Conservation (phyloP, 805 yeast species). For the Priceomyces fermenticarens region DNA sequence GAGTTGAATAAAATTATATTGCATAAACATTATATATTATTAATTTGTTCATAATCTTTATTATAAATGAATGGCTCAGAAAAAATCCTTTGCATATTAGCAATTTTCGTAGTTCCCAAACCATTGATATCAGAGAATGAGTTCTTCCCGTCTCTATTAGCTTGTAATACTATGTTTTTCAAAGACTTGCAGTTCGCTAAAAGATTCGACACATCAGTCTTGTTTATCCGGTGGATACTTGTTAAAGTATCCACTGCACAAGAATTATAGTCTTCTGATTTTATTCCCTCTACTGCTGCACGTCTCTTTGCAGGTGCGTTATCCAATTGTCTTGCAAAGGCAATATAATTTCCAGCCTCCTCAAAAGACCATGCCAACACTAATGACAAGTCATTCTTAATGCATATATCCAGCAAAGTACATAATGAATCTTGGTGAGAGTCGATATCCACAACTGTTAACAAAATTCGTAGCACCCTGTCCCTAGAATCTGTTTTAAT, state of each 20-base stretch:
- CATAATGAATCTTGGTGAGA: conserved; percentile 49
- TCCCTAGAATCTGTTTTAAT: conserved; percentile 27
- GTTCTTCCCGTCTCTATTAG: conserved; percentile 22
- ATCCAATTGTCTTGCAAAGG: conserved; percentile 35
- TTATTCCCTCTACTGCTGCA: conserved; percentile 39
- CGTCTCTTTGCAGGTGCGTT: conserved; percentile 25
- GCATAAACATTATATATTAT: conserved; percentile 1
- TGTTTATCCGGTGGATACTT: conserved; percentile 45
- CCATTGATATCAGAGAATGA: conserved; percentile 36
- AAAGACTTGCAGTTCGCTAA: conserved; percentile 48
- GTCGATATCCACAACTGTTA: conserved; percentile 66
- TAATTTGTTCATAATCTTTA: conserved; percentile 23
- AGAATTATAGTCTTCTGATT: conserved; percentile 43
- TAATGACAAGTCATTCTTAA: conserved; percentile 48
- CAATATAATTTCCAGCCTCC: conserved; percentile 44
- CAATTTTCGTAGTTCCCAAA: conserved; percentile 46
- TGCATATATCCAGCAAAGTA: conserved; percentile 45
- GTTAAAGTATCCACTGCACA: conserved; percentile 45
- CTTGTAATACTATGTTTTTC: conserved; percentile 33
- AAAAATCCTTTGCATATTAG: conserved; percentile 37
- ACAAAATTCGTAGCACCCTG: conserved; percentile 48
- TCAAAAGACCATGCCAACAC: conserved; percentile 54
- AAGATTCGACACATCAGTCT: conserved; percentile 51
- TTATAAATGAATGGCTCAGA: conserved; percentile 52
- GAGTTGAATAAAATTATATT: neutral